Base-by-base conservation (phyloP, 2,329 filamentous ascomycete genomes). In the Paracoccidioides brasiliensis region DNA sequence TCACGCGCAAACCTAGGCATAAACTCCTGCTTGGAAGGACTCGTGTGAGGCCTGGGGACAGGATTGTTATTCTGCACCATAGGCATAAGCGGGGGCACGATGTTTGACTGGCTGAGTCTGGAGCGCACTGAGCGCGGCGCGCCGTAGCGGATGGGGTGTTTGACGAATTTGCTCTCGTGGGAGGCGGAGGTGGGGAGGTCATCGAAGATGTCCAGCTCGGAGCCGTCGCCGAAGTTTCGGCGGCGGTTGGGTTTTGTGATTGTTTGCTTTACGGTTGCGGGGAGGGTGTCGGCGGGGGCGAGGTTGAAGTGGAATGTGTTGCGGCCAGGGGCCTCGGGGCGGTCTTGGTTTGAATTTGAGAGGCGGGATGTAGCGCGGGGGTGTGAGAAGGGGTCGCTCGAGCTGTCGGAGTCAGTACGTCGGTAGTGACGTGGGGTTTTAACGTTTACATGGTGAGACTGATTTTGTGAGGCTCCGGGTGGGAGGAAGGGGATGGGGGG, bases 161-260 rank as follows among this genome's bases (percentile, higher is more conserved):
- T 94, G 59, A 90, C 77, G 65, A 82, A 98, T 63, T 82, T 86
- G 59, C 83, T 89, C 71, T 98, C 93, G 12, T 82, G 80, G 58
- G 85, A 82, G 10, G 80, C 82, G 14, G 90, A 96, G 0, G 90
- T 97, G 1, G 91, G 91, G 55, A 98, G 75, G 70, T 98, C 93
- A 67, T 98, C 93, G 67, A 98, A 97, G 2, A 80, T 83, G 62
- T 97, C 91, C 38, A 98, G 78, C 70, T 98, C 93, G 58, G 85
- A 86, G 14, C 93, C 93, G 69, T 96, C 89, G 10, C 93, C 93
- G 72, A 94, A 98, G 64, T 88, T 82, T 48, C 83, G 80, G 57
- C 78, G 76, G 43, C 82, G 78, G 40, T 81, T 78, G 3, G 89
- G 89, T 67, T 84, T 86, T 59, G 81, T 90, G 57, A 95, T 73